These are phyloP conservation scores for Acanthamoeba sp. DNA, from an alignment of 208 protist species.

Conservation along the genomic window DNA sequence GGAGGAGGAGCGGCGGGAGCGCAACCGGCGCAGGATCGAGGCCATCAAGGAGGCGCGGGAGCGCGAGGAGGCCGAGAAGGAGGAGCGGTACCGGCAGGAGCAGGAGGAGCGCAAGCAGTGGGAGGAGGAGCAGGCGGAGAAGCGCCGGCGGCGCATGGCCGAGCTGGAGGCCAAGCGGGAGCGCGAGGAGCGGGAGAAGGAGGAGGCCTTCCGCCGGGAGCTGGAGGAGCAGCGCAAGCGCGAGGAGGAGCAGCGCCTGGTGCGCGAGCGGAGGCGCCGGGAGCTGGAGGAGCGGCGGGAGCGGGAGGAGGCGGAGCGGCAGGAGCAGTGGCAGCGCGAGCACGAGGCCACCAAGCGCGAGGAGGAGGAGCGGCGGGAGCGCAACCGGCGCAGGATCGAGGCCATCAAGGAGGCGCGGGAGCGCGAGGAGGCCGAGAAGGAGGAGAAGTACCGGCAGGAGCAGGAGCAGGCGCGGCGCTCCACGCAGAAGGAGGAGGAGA, in stretches of 20 bases:
- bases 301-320: neutral
- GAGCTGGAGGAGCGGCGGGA: neutral
- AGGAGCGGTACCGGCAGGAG: conserved; percentile 1
- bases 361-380: conserved; percentile 2
- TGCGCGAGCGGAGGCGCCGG: neutral
- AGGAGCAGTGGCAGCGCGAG: neutral
- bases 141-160: neutral
- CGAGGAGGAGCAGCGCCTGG: neutral
- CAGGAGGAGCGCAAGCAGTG: neutral
- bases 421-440: conserved; percentile 20
- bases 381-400: neutral
- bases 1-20: neutral
- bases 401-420: conserved; percentile 12
- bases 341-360: neutral
- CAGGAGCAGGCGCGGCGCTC: neutral
- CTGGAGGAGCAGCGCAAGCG: neutral
- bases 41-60: conserved; percentile 12
- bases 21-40: neutral
- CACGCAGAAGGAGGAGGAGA: neutral
- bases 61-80: conserved; percentile 20
- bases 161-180: neutral
- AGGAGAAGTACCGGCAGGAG: neutral
- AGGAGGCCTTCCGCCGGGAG: conserved; percentile 12
- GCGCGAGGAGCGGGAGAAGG: neutral
- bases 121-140: neutral